Base-by-base conservation (phyloP, 2,329 filamentous ascomycete species). In the Microdochium nivale region DNA sequence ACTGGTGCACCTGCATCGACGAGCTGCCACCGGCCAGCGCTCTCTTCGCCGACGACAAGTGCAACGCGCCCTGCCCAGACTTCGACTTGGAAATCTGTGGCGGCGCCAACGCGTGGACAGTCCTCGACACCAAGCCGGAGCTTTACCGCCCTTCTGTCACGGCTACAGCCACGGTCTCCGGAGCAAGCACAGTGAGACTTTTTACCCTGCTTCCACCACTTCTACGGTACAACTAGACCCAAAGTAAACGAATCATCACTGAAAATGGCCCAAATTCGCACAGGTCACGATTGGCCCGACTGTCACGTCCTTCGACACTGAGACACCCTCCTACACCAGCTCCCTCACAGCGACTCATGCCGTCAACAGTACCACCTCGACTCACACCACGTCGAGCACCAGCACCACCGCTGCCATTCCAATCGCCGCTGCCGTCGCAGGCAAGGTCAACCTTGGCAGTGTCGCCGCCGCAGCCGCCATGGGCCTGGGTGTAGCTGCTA, bases 1-100 rank as follows among this genome's bases (percentile, higher is more conserved):
- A 16, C 23, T n/a, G 77, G 55, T 86, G 83, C 65, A 79, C 70
- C 58, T 86, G 83, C 61, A 83, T 82, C 54, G 69, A 81, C 57
- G 62, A 70, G 55, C 59, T 83, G 27, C 83, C 83, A 1, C 65
- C 74, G 25, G 57, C 65, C 23, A 69, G 68, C 40, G 67, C 65
- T 51, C 72, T 80, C 61, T 72, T 76, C n/a, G 63, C 67, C 50
- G 69, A 75, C 56, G 64, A 62, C 49, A 65, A 74, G 33, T 86
- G 83, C 66, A 68, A 71, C 59, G 70, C 67, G 5, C 55, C 67
- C 1, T 86, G 83, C 59, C 63, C 70, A 49, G 83, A 82, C 37
- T 83, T 67, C 58, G 67, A 46, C 47, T 50, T 49, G 50, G 27
- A 57, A 43, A 52, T 57, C 83, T 78, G 79, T 56, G 80, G 81